These are phyloP conservation scores for Cydonia oblonga DNA, from an alignment of 331 rosid species.

Conservation along the genomic window DNA sequence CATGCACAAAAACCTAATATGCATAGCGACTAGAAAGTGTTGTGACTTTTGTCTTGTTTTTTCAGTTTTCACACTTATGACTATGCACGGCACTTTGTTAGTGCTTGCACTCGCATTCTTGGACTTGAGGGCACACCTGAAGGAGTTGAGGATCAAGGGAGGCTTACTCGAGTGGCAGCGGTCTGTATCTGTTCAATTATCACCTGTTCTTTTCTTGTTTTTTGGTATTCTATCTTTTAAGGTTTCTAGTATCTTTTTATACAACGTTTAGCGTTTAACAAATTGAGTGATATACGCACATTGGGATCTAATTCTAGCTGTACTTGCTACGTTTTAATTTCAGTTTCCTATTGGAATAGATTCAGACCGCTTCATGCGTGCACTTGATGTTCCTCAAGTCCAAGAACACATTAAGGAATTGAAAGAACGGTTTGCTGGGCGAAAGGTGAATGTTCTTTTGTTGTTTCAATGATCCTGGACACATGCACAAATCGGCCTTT, in stretches of 20 bases:
- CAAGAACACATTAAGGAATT: conserved; percentile 52
- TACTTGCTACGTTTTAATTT: conserved; percentile 18
- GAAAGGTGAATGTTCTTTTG: conserved; percentile 44
- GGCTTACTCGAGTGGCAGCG: conserved; percentile 93
- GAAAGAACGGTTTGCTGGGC: conserved; percentile 65
- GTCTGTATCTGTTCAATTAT: conserved; percentile 32
- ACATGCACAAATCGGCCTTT: too few species aligned
- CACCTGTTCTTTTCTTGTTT: not conserved
- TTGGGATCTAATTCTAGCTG: not conserved
- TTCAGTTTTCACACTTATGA: conserved; percentile 94
- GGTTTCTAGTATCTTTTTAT: not conserved
- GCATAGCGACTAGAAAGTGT: not conserved
- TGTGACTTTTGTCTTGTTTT: not conserved
- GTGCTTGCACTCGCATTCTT: conserved; percentile 98
- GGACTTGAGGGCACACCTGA: conserved; percentile 97
- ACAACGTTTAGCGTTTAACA: not conserved
- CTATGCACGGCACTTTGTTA: conserved; percentile 96
- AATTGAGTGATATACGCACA: not conserved
- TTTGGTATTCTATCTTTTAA: not conserved
- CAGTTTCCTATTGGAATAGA: conserved; percentile 94
- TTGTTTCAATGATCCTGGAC: conserved; percentile 3
- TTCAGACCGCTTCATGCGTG: conserved; percentile 63
- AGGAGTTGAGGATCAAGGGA: conserved; percentile 98
- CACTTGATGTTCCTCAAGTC: conserved; percentile 46
- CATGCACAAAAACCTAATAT: not conserved